Base-by-base conservation (phyloP, 2,329 filamentous ascomycete species). In the Akanthomyces uredinophilus region DNA sequence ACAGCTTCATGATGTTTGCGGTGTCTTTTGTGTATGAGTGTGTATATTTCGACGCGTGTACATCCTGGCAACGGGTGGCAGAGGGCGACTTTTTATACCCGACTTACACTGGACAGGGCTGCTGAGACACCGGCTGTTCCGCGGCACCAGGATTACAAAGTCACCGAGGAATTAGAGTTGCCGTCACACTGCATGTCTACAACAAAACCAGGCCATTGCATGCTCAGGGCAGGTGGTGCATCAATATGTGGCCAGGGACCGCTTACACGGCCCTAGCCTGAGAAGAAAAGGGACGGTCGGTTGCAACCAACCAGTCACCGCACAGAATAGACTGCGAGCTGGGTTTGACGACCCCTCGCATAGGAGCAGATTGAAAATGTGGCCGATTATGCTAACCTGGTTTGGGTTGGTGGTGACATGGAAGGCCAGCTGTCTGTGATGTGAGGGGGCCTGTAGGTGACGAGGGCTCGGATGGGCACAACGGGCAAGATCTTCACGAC, bases 11-110 rank as follows among this genome's bases (percentile, higher is more conserved):
- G 18, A 24, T 51, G 10, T 14, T 14, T 27, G 18, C 10, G 6
- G 5, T 29, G 18, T 60, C 7, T 52, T 18, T 41, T 20, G 14
- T 27, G 20, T 39, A 68, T 65, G 58, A 70, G 18, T 3, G 2
- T 1, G 24, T 20, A 32, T 32, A 32, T 35, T 27, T 22, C 32
- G n/a, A 32, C n/a, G 20, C 5, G 29, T 41, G 10, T 43, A 0
- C 5, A 43, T 39, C 20, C 24, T 18, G n/a, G 59, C n/a, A 64
- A 41, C 70, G 51, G 46, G 68, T 14, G 35, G 63, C 60, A 47
- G 64, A 44, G 7, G 61, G 56, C 24, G 53, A 39, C 70, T 71
- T 72, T 43, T 47, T 57, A 57, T 47, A 57, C 27, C 24, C 18
- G 54, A 57, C 54, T 57, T 57, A 47, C 41, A 57, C 54, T n/a